phyloP scores from a whole-genome alignment of 1,284 basidiomycete genomes.

The Malassezia restricta region DNA sequence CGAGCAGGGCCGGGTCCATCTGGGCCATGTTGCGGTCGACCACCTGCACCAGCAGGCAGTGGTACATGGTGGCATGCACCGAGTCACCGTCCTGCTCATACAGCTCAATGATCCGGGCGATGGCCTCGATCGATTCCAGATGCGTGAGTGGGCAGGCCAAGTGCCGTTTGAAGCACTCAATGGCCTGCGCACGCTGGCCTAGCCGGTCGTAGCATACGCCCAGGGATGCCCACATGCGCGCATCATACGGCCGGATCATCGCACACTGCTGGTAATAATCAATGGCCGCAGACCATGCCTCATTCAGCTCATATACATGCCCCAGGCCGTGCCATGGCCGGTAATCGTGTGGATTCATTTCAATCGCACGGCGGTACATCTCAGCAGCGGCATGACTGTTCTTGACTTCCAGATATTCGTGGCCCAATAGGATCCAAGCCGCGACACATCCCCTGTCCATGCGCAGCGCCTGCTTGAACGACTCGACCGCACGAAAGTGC shows the following conservation, averaged over 20 bases:
- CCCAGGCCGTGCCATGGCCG: constrained; percentile 97
- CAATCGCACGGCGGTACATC: constrained; percentile 86
- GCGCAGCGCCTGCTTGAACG: constrained; percentile 84
- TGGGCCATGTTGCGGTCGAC: constrained; percentile 23
- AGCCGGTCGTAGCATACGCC: constrained; percentile 87
- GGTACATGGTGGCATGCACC: constrained; percentile 29
- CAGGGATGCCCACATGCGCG: constrained; percentile 87
- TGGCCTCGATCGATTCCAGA: constrained; percentile 27
- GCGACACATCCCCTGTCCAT: constrained; percentile 86
- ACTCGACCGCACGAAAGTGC: constrained; percentile 88
- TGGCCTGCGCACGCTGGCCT: constrained; percentile 41
- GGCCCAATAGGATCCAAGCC: constrained; percentile 98
- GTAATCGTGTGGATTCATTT: constrained; percentile 80
- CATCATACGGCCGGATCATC: constrained; percentile 82
- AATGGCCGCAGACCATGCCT: constrained; percentile 89
- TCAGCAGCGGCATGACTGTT: constrained; percentile 98
- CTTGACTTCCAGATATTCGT: constrained; percentile 97
- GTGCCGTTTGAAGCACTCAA: constrained; percentile 40
- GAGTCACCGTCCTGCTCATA: constrained; percentile 30
- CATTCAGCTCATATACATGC: constrained; percentile 89
- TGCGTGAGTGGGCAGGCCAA: constrained; percentile 37
- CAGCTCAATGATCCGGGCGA: constrained; percentile 37
- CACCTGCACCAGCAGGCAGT: constrained; percentile 38
- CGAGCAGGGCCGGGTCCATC: constrained; percentile 27
- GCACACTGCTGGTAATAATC: constrained; percentile 95